These are phyloP conservation scores for Euphorbia schlechtendalii DNA, from an alignment of 441 rosid species.

Conservation along the genomic window DNA sequence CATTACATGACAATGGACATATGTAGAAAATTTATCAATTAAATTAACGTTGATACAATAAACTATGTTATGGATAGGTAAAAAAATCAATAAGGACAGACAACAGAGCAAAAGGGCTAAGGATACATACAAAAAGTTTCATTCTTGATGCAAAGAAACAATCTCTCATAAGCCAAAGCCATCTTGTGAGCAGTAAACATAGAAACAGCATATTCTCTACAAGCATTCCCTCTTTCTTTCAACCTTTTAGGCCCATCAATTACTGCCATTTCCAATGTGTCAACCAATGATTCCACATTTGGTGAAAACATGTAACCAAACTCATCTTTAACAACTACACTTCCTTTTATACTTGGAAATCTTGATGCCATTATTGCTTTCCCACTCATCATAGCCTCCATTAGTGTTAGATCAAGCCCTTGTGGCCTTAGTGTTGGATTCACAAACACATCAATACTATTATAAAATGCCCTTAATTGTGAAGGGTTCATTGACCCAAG, in stretches of 20 bases:
- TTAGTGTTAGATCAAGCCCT: constrained; percentile 82
- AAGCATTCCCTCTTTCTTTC: constrained; percentile 62
- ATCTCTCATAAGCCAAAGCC: constrained; percentile 84
- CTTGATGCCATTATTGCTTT: constrained; percentile 83
- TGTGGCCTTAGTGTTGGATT: constrained; percentile 91
- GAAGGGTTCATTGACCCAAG: constrained; percentile 67
- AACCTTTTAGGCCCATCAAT: constrained; percentile 55
- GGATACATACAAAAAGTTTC: constrained; percentile 55
- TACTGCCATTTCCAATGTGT: constrained; percentile 43
- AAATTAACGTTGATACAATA: background rate
- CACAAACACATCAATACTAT: constrained; percentile 64
- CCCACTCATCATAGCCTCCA: constrained; percentile 96
- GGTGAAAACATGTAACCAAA: constrained; percentile 86
- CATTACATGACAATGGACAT: background rate
- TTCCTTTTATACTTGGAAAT: constrained; percentile 79
- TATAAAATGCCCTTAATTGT: constrained; percentile 59
- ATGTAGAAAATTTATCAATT: background rate
- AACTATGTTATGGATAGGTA: background rate
- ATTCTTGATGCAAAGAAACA: constrained; percentile 77
- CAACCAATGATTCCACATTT: constrained; percentile 58
- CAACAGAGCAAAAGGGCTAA: background rate
- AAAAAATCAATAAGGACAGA: background rate
- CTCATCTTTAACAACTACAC: constrained; percentile 69
- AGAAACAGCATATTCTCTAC: constrained; percentile 53
- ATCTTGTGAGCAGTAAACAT: constrained; percentile 85